A percentile compares a stretch with the other conserved stretches of the same genome.
These are phyloP conservation scores for Whalleya microplaca DNA, from an alignment of 2,329 filamentous ascomycete genomes.

Conservation along the genomic window DNA sequence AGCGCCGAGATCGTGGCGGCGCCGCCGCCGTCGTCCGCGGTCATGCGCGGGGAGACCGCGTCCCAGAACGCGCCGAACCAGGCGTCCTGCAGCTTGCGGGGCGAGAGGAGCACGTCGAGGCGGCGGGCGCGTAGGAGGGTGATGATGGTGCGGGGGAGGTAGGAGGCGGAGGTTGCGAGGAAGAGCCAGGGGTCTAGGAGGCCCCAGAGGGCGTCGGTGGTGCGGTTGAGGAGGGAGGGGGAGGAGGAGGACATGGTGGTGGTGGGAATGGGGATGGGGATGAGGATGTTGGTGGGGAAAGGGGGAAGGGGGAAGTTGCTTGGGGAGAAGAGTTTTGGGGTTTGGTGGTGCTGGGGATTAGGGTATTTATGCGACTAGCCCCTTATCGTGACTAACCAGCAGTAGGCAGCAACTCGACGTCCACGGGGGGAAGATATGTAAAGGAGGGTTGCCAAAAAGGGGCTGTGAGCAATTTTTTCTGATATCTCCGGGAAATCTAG, in stretches of 20 bases:
- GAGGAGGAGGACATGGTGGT: not conserved
- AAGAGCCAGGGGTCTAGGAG: constrained; percentile 57
- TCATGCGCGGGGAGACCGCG: constrained; percentile 54
- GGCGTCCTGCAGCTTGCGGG: constrained; percentile 44
- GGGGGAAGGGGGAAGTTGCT: no score
- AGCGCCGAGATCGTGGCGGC: constrained; percentile 54
- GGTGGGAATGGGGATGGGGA: not conserved
- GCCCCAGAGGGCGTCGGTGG: constrained; percentile 32
- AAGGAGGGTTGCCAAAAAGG: no score
- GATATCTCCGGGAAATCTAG: no score
- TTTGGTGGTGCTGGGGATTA: no score
- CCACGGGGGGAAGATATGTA: no score
- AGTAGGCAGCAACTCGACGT: no score
- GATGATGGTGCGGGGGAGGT: constrained; percentile 55
- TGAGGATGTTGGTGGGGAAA: not conserved
- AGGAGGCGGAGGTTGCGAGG: constrained; percentile 50
- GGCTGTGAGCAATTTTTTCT: no score
- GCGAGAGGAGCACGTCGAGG: constrained; percentile 45
- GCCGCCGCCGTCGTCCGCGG: no score
- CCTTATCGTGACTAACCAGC: no score
- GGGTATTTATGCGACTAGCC: no score
- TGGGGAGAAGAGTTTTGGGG: no score
- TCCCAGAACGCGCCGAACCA: constrained; percentile 69
- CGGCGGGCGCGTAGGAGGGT: constrained; percentile 43
- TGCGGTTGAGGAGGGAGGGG: constrained; percentile 20